phyloP scores from a whole-genome alignment of 2,329 filamentous ascomycete genomes.

The Stromatinia cepivora region DNA sequence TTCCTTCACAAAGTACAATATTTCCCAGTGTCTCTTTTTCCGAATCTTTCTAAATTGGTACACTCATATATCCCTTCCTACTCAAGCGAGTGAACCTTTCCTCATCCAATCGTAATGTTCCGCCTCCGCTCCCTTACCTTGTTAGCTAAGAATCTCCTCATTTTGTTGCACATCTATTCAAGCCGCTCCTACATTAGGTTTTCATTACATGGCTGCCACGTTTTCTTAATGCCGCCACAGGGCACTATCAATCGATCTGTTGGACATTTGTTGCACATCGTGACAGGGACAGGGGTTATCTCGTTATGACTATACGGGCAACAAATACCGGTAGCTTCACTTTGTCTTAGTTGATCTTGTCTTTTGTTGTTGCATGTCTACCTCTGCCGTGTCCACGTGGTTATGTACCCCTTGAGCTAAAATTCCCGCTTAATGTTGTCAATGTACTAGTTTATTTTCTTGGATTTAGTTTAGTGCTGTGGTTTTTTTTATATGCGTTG shows the following conservation, averaged over 20 bases:
- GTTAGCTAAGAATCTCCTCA: neutral
- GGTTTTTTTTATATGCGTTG: neutral
- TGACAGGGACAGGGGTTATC: slow-evolving; percentile 13
- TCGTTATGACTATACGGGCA: neutral
- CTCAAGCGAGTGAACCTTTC: slow-evolving; percentile 15
- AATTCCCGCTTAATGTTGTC: slow-evolving; percentile 4
- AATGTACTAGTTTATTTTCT: slow-evolving; percentile 1
- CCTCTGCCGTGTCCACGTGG: slow-evolving; percentile 12
- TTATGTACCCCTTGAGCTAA: neutral
- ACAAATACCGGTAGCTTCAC: neutral
- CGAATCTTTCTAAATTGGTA: neutral
- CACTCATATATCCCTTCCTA: neutral
- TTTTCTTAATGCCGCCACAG: neutral
- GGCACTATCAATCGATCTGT: slow-evolving; percentile 4
- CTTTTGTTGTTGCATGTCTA: slow-evolving; percentile 12
- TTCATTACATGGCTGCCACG: slow-evolving; percentile 1
- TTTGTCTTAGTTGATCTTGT: neutral
- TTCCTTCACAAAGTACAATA: neutral
- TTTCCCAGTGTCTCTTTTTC: neutral
- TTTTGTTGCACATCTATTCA: slow-evolving; percentile 21
- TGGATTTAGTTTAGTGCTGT: neutral
- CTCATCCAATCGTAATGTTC: neutral
- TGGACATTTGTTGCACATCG: slow-evolving; percentile 16
- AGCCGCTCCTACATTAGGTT: slow-evolving; percentile 7
- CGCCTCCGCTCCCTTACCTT: neutral